Evolutionary conservation across 768 basidiomycete species (phyloP).

Genomic region (Cyathus striatus): DNA sequence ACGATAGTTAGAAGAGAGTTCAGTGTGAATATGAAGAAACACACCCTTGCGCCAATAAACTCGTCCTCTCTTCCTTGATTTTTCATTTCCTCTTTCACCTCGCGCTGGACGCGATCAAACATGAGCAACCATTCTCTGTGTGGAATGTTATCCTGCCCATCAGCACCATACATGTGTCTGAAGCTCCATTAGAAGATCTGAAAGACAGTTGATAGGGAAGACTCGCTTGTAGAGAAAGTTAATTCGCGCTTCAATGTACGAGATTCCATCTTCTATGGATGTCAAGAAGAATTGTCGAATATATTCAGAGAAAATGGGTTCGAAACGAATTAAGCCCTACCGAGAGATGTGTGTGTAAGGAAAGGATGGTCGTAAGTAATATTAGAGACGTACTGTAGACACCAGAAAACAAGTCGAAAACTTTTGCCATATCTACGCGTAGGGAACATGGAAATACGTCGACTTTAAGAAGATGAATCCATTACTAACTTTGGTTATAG

Average conservation of each 20-base stretch:
- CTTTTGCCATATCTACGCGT: slow-evolving; percentile 69
- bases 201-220: background rate
- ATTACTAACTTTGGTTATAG: slow-evolving; percentile 49
- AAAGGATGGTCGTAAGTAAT: too few species aligned
- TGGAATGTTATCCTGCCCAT: slow-evolving; percentile 52
- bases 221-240: slow-evolving; percentile 57
- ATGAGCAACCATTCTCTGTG: slow-evolving; percentile 56
- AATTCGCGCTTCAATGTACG: slow-evolving; percentile 64
- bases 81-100: slow-evolving; percentile 48
- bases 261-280: slow-evolving; percentile 67
- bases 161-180: slow-evolving; percentile 47
- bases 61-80: slow-evolving; percentile 49
- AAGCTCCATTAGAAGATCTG: background rate
- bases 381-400: slow-evolving; percentile 32
- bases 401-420: slow-evolving; percentile 53
- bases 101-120: slow-evolving; percentile 46
- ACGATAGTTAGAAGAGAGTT: slow-evolving; percentile 1
- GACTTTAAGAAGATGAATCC: too few species aligned
- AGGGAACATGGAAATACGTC: too few species aligned
- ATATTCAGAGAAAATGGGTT: slow-evolving; percentile 57
- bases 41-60: slow-evolving; percentile 64
- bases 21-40: slow-evolving; percentile 3
- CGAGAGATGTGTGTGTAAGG: background rate
- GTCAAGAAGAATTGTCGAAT: slow-evolving; percentile 57
- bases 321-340: slow-evolving; percentile 42